Base-by-base conservation (phyloP, 1,284 basidiomycete species). In the Leccinum subrobustum region DNA sequence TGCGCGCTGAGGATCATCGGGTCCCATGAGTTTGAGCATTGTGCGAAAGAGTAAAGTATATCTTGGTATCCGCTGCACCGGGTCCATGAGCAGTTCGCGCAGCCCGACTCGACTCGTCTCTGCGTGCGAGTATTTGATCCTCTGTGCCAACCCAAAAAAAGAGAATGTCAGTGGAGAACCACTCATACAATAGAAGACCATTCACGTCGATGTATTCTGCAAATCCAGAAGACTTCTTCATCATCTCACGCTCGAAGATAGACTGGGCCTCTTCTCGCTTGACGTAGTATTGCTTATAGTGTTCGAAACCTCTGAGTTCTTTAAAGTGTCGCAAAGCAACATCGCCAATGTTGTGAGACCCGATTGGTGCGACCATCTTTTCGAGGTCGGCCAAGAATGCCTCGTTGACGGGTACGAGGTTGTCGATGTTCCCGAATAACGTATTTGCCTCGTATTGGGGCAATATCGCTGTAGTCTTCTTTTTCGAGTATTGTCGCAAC, bases 11-110 rank as follows among this genome's bases (percentile, higher is more conserved):
- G 85, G 81, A 67, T 96, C 93, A 52, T 81, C 79, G 0, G 83
- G 83, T 11, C 83, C 82, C 90, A 96, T 92, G 69, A 90, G 84
- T 75, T 95, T 95, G 68, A 94, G 81, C 89, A 96, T 96, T 2
- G 83, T 88, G 65, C 94, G 89, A 75, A 98, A 93, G 64, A 99
- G 82, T 25, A 99, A 81, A 2, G 94, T 97, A 76, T 99, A 99
- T 60, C 96, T 83, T 1, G 97, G 96, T 65, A 99, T 94, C 29
- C 97, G 89, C 74, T 99, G 97, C n/a, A 98, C 93, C n/a, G 97
- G 97, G 71, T 99, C 97, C 87, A 98, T 98, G 48, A 99, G 81
- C 48, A 99, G 85, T 75, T 99, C 96, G 20, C 94, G 86, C 47
- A 99, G 81, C 12, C 96, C 95, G 54, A 96, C 85, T 61, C 91